Evolutionary conservation across 2,329 filamentous ascomycete genomes (phyloP).

Genomic region (Aplosporella prunicola): DNA sequence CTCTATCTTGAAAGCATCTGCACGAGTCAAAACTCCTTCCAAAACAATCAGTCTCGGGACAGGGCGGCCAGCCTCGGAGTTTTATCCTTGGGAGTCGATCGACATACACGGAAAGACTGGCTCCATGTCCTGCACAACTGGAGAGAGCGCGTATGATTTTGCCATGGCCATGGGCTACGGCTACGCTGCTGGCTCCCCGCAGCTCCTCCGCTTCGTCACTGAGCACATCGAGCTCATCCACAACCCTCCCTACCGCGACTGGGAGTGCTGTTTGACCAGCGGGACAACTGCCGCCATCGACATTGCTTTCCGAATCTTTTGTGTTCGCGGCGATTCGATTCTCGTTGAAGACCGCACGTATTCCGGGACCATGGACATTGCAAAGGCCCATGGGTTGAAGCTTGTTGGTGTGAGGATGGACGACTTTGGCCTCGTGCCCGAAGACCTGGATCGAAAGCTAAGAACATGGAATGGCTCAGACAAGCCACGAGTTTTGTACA

Average conservation of each 20-base stretch:
- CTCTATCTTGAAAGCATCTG: background rate
- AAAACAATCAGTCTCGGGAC: constrained; percentile 9
- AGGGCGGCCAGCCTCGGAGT: constrained; percentile 9
- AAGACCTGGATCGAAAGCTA: constrained; percentile 17
- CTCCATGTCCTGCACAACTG: constrained; percentile 3
- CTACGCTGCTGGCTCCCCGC: constrained; percentile 17
- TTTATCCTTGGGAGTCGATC: constrained; percentile 12
- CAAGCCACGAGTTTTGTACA: constrained; percentile 22
- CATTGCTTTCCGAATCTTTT: constrained; percentile 21
- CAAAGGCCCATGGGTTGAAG: constrained; percentile 18
- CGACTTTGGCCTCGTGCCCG: constrained; percentile 18
- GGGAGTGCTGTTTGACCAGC: constrained; percentile 20
- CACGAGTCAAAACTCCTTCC: background rate
- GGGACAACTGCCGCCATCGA: constrained; percentile 25
- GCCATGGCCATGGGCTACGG: constrained; percentile 20
- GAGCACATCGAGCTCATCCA: constrained; percentile 22
- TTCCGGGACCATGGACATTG: constrained; percentile 17
- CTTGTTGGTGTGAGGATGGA: constrained; percentile 22
- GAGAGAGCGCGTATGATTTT: constrained; percentile 14
- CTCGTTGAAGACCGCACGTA: constrained; percentile 21
- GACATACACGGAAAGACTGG: background rate
- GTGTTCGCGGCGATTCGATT: constrained; percentile 17
- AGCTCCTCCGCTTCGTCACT: constrained; percentile 19
- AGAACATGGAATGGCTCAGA: constrained; percentile 17
- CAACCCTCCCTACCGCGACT: constrained; percentile 23